Base-by-base conservation (phyloP, 768 basidiomycete genomes). In the Mrakia gelida region DNA sequence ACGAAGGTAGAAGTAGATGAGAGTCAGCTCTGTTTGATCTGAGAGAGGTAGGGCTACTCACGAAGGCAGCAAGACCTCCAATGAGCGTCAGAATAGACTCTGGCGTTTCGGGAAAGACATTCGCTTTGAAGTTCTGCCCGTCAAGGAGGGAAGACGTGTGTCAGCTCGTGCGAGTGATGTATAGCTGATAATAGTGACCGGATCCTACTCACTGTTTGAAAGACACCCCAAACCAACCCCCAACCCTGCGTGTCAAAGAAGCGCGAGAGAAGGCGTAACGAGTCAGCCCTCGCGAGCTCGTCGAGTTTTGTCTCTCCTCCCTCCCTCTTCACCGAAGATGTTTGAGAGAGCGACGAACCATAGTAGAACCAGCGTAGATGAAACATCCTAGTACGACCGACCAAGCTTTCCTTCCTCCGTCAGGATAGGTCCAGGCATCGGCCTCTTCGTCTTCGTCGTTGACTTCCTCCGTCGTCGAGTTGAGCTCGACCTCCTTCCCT, bases 41-140 rank as follows among this genome's bases (percentile, higher is more conserved):
- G 34, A 62, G n/a, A n/a, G 18, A 4, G 13, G 15, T 30, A 2
- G n/a, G 41, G 45, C 5, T 3, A 75, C 73, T 28, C 73, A 75
- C 73, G 16, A 75, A 75, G 21, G 75, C 62, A 7, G 43, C n/a
- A 43, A 75, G 49, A 13, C 75, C 75, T 10, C 63, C 63, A 21
- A 75, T 52, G 13, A 75, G 65, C 32, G 75, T 75, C n/a, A 75
- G 23, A 34, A 68, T 68, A 7, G 75, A 65, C 63, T 75, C 75
- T 9, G 43, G 16, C 2, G 18, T 28, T 0, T 38, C 32, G 15
- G 16, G 45, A 54, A 75, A 67, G 30, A 30, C 34, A 5, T 67
- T 65, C 1, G 63, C 11, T n/a, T 41, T 65, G 75, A 67, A 75
- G 32, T 75, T 59, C 59, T 59, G 26, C 10, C 13, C 1, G 6